A percentile compares a stretch with the other conserved stretches of the same genome.
phyloP scores from a whole-genome alignment of 306 rosid species.

The Trifolium dubium region DNA sequence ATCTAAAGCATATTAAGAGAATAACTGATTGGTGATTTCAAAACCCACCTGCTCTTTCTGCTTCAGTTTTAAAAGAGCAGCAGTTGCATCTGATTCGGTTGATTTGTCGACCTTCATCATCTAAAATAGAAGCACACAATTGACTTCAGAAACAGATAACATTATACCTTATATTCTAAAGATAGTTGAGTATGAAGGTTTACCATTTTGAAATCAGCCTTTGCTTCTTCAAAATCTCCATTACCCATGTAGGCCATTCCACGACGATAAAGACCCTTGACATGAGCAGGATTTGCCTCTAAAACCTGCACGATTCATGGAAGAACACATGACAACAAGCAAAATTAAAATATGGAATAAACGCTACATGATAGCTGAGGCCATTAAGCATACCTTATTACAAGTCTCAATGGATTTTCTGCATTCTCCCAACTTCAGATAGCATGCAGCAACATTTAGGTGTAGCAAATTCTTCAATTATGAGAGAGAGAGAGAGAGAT shows the following conservation, averaged over 20 bases:
- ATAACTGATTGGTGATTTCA: conserved; percentile 4
- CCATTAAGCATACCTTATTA: conserved; percentile 72
- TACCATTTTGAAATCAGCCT: conserved; percentile 80
- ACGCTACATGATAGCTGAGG: conserved; percentile 7
- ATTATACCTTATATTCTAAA: conserved; percentile 6
- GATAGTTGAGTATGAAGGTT: neutral
- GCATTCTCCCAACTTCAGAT: conserved; percentile 83
- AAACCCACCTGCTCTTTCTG: conserved; percentile 79
- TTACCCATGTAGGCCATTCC: conserved; percentile 92
- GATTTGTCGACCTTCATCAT: conserved; percentile 83
- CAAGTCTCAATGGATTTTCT: conserved; percentile 86
- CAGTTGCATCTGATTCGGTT: conserved; percentile 80
- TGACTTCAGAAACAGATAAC: conserved; percentile 31
- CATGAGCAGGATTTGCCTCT: conserved; percentile 90
- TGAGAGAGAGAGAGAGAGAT: conserved; percentile 39
- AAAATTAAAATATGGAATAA: conserved; percentile 35
- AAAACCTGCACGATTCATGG: conserved; percentile 62
- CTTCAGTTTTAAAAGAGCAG: conserved; percentile 80
- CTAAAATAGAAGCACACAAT: conserved; percentile 45
- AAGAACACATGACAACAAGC: conserved; percentile 29
- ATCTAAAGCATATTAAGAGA: neutral
- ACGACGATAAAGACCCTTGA: conserved; percentile 95
- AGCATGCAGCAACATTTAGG: conserved; percentile 91
- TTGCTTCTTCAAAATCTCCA: conserved; percentile 95
- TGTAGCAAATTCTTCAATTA: conserved; percentile 79